Evolutionary conservation across 2,329 filamentous ascomycete genomes (phyloP).

Genomic region (Scopulariopsis brevicaulis): DNA sequence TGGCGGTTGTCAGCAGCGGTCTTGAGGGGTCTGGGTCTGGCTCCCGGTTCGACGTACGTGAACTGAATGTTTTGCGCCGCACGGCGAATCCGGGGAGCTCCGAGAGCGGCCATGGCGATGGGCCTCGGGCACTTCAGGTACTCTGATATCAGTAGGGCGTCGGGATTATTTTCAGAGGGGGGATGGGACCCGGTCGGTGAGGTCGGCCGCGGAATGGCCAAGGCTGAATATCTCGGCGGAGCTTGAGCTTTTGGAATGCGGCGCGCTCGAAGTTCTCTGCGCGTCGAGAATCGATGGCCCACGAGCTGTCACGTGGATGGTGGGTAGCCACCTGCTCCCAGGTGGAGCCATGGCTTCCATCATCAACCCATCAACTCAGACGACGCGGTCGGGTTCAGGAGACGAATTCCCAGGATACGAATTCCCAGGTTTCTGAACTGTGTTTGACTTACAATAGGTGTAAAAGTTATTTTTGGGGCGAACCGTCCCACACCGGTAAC

Average conservation of each 20-base stretch:
- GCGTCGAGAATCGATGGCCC: background rate
- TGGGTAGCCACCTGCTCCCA: background rate
- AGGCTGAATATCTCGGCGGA: background rate
- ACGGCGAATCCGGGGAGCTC: constrained; percentile 29
- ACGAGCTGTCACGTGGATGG: background rate
- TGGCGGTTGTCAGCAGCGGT: background rate
- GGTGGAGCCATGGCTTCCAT: background rate
- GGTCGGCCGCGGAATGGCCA: background rate
- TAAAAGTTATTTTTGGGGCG: too few relatives aligned
- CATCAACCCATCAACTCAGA: background rate
- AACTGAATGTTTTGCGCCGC: constrained; percentile 36
- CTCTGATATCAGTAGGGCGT: background rate
- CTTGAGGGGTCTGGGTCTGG: too few relatives aligned
- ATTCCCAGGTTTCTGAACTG: too few relatives aligned
- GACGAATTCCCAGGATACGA: too few relatives aligned
- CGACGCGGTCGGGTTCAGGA: too few relatives aligned
- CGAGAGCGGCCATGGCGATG: constrained; percentile 17
- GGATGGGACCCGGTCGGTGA: background rate
- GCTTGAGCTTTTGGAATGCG: background rate
- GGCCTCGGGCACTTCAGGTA: background rate
- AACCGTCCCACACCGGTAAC: too few relatives aligned
- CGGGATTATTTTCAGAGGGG: background rate
- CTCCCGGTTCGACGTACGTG: constrained; percentile 23
- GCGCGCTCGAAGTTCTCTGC: background rate
- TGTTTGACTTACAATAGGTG: too few relatives aligned